Base-by-base conservation (phyloP, 345 rosid species). In the Citrus trifoliata region DNA sequence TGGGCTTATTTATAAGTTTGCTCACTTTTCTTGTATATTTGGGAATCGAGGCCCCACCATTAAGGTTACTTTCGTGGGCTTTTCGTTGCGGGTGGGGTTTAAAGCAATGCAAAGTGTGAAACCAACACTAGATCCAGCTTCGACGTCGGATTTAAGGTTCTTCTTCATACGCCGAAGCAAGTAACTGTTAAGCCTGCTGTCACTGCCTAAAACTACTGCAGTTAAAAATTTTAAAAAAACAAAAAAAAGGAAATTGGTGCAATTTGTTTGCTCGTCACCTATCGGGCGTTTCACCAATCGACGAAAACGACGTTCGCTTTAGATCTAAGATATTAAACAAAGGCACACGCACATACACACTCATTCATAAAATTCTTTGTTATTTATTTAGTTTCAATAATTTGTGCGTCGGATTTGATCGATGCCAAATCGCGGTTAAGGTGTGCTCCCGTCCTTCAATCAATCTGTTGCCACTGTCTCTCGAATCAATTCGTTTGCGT, bases 271-370 rank as follows among this genome's bases (percentile, higher is more conserved):
- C 40, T 13, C 32, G 65, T 22, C 32, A 75, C 18, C 7, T 32
- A 19, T 64, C 30, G 32, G 71, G 69, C 81, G 75, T 46, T 80
- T 67, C 65, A 70, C 77, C 81, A 13, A 37, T 75, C 14, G n/a
- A 27, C 56, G 62, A 73, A 71, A 74, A 55, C 78, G 75, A 77
- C 69, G 73, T 27, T 81, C 70, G 83, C 83, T 67, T 83, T 63
- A 81, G 89, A 83, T 81, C 86, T 59, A 87, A 83, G 69, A 16
- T 30, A 53, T 18, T 16, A 48, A 21, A 5, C 38, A 30, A 46
- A 46, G 13, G 51, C 51, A 0, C 18, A 3, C 48, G 3, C 16
- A 10, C 48, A 3, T 2, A 10, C 48, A 60, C 64, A 16, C 24
- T 13, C 42, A 38, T 1, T 10, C 12, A 46, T 9, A 35, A 48